A percentile compares a stretch with the other conserved stretches of the same genome.
Conservation (phyloP, 2,329 filamentous ascomycete genomes). For the Pestalotiopsis sp. region DNA sequence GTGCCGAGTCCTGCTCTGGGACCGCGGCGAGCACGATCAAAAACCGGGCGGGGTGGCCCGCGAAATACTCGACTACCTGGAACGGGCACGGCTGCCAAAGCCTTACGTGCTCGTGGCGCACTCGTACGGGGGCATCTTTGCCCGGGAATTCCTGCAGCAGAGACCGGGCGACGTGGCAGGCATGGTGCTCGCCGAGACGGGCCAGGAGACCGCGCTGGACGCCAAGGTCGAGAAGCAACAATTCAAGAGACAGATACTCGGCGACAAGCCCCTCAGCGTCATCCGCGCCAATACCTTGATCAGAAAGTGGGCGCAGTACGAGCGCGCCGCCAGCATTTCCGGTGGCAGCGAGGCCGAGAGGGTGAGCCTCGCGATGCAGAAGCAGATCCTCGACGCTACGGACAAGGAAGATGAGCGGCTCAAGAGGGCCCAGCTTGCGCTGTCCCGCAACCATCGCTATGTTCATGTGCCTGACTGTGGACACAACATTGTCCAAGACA, state of each 20-base stretch:
- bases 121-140: conserved; percentile 32
- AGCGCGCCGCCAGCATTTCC: conserved; percentile 11
- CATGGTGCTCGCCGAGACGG: conserved; percentile 30
- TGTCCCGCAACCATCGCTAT: conserved; percentile 22
- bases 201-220: conserved; percentile 30
- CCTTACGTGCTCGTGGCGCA: conserved; percentile 30
- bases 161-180: conserved; percentile 18
- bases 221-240: conserved; percentile 21
- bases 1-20: conserved; percentile 24
- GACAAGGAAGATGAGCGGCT: conserved; percentile 27
- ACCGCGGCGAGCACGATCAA: conserved; percentile 21
- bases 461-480: conserved; percentile 26
- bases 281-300: conserved; percentile 26
- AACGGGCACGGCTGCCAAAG: conserved; percentile 7
- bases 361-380: conserved; percentile 10
- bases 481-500: conserved; percentile 27
- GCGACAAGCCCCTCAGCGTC: conserved; percentile 25
- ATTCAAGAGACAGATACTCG: conserved; percentile 18
- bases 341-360: not conserved
- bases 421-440: conserved; percentile 26
- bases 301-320: conserved; percentile 20
- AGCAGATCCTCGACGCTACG: conserved; percentile 20
- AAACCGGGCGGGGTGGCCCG: conserved; percentile 16
- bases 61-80: conserved; percentile 21
- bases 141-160: conserved; percentile 24